Conservation (phyloP, 2,329 filamentous ascomycete genomes). For the Phoma herbarum region DNA sequence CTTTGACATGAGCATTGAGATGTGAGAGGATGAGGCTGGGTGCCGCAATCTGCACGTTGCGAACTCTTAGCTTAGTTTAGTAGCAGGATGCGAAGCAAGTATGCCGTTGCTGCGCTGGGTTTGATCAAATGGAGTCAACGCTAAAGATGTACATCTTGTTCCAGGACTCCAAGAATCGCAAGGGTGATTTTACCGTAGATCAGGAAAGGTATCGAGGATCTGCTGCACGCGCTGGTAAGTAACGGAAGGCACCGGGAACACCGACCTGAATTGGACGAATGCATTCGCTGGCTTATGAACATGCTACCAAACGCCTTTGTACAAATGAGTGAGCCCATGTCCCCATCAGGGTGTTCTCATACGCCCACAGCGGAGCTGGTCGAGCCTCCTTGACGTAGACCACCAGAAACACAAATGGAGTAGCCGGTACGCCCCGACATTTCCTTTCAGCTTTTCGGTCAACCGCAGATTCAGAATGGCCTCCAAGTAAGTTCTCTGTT, state of each 20-base stretch:
- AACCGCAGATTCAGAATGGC: not conserved
- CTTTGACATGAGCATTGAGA: not conserved
- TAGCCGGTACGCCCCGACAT: not conserved
- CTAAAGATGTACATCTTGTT: too few species aligned
- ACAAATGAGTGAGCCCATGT: conserved; percentile 2
- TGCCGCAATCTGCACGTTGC: not conserved
- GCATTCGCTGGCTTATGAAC: conserved; percentile 21
- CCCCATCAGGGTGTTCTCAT: not conserved
- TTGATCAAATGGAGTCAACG: too few species aligned
- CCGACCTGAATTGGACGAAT: not conserved
- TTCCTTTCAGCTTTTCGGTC: too few species aligned
- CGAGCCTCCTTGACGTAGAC: not conserved
- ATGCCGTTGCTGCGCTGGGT: too few species aligned
- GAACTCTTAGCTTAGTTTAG: not conserved
- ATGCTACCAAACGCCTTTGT: conserved; percentile 23
- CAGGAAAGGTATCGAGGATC: too few species aligned
- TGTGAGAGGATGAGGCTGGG: not conserved
- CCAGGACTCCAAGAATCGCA: too few species aligned
- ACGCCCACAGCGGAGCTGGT: not conserved
- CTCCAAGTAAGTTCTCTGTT: not conserved
- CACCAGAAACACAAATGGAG: not conserved
- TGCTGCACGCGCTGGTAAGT: too few species aligned
- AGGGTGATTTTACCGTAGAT: too few species aligned
- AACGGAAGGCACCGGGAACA: not conserved
- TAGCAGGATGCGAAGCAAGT: not conserved